Conservation (phyloP, 352 stramenopile species). For the Globisporangium mamillatum region DNA sequence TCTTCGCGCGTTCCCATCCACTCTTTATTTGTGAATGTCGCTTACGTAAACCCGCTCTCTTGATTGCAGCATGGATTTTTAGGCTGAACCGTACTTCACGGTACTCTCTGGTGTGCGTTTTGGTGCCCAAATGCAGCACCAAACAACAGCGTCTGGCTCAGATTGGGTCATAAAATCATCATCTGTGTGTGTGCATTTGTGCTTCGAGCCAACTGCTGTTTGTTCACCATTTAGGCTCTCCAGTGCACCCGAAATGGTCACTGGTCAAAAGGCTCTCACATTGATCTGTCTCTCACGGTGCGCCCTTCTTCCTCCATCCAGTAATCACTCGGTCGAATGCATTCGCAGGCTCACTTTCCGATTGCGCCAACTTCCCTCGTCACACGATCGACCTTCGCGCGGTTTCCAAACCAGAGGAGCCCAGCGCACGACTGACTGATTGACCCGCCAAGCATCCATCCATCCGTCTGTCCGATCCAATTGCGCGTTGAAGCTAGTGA, state of each 20-base stretch:
- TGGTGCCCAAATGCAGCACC: neutral
- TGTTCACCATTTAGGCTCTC: neutral
- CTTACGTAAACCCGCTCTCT: slow-evolving; percentile 1
- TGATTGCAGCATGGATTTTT: neutral
- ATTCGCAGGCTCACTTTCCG: slow-evolving; percentile 4
- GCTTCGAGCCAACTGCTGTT: neutral
- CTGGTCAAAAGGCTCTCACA: neutral
- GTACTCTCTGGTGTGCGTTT: neutral
- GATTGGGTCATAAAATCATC: neutral
- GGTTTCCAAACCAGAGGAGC: neutral
- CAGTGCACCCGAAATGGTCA: neutral
- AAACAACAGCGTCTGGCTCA: neutral
- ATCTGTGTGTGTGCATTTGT: neutral
- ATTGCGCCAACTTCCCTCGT: slow-evolving; percentile 17
- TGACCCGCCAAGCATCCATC: neutral
- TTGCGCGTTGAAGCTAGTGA: slow-evolving; percentile 7
- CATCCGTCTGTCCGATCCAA: neutral
- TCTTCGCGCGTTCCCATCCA: neutral
- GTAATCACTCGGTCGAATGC: slow-evolving; percentile 9
- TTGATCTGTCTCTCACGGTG: neutral
- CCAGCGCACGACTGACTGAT: neutral
- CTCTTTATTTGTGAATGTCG: neutral
- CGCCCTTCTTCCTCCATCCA: neutral
- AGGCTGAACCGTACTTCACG: neutral
- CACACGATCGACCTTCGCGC: neutral